A percentile compares a stretch with the other conserved stretches of the same genome.
Conservation (phyloP, 2,329 filamentous ascomycete species). For the Aspergillus sp. region DNA sequence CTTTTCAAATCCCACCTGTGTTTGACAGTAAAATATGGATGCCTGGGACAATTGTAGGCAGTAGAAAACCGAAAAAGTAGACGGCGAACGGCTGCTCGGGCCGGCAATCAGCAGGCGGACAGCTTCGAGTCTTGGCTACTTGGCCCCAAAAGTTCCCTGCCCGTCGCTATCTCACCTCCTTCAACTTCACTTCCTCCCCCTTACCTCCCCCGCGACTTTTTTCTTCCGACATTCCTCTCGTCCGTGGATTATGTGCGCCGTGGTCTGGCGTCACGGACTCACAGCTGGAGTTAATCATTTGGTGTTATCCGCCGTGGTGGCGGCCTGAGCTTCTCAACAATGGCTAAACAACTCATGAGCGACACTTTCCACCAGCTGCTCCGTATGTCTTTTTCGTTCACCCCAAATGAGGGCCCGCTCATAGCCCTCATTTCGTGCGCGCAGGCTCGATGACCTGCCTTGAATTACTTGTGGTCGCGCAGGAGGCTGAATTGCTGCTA, state of each 20-base stretch:
- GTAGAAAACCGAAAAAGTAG: not conserved
- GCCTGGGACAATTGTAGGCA: not conserved
- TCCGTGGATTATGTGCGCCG: slow-evolving; percentile 37
- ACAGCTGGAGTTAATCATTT: slow-evolving; percentile 34
- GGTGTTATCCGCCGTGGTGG: slow-evolving; percentile 25
- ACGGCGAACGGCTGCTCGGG: not conserved
- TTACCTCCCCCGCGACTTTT: not conserved
- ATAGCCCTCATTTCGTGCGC: not conserved
- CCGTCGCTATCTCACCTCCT: not conserved
- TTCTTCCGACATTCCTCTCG: slow-evolving; percentile 3
- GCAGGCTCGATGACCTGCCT: not conserved
- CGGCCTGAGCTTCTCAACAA: slow-evolving; percentile 27
- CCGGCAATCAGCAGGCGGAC: not conserved
- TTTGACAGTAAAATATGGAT: too few species aligned
- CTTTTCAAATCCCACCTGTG: too few species aligned
- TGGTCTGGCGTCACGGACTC: slow-evolving; percentile 31
- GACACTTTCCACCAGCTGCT: slow-evolving; percentile 35
- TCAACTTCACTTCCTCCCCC: not conserved
- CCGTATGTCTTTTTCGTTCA: slow-evolving; percentile 27
- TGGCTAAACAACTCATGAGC: slow-evolving; percentile 38
- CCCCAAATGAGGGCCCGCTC: not conserved
- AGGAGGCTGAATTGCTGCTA: not conserved
- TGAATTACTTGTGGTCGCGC: not conserved
- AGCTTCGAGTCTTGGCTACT: not conserved
- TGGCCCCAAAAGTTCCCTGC: not conserved